A percentile compares a stretch with the other conserved stretches of the same genome.
These are phyloP conservation scores for Turnera subulata DNA, from an alignment of 345 rosid genomes.

Conservation along the genomic window DNA sequence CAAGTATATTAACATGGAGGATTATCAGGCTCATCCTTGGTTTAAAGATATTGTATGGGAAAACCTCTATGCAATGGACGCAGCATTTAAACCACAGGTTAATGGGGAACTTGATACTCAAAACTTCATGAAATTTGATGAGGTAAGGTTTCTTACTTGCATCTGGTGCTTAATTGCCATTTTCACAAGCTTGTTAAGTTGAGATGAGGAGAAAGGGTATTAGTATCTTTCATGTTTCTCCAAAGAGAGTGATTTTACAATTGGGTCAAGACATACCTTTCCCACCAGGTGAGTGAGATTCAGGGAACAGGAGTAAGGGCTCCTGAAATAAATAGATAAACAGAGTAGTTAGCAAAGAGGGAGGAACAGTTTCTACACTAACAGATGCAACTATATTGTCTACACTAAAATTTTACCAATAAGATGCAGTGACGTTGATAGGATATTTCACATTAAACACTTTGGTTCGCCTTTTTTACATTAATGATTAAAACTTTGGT, in stretches of 20 bases:
- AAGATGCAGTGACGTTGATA: too few species aligned
- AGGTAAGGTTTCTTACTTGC: conserved; percentile 39
- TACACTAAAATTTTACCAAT: too few species aligned
- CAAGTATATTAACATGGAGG: conserved; percentile 11
- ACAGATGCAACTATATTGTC: too few species aligned
- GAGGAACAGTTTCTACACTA: too few species aligned
- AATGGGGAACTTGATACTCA: conserved; percentile 86
- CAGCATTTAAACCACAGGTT: conserved; percentile 87
- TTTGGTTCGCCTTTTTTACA: too few species aligned
- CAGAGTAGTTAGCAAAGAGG: too few species aligned
- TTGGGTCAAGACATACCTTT: conserved; percentile 4
- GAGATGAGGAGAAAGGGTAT: neutral
- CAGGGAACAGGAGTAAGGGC: too few species aligned
- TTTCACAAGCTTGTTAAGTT: conserved; percentile 3
- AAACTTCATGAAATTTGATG: conserved; percentile 87
- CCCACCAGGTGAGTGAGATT: neutral
- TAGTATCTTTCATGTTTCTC: neutral
- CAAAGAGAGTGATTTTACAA: neutral
- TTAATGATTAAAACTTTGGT: too few species aligned
- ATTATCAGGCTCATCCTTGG: conserved; percentile 84
- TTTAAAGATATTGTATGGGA: conserved; percentile 82
- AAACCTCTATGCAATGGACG: conserved; percentile 74
- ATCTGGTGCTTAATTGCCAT: neutral
- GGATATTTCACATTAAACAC: too few species aligned
- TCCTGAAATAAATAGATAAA: too few species aligned